Evolutionary conservation across 768 basidiomycete species (phyloP).

Genomic region (Auriscalpium microsporum): DNA sequence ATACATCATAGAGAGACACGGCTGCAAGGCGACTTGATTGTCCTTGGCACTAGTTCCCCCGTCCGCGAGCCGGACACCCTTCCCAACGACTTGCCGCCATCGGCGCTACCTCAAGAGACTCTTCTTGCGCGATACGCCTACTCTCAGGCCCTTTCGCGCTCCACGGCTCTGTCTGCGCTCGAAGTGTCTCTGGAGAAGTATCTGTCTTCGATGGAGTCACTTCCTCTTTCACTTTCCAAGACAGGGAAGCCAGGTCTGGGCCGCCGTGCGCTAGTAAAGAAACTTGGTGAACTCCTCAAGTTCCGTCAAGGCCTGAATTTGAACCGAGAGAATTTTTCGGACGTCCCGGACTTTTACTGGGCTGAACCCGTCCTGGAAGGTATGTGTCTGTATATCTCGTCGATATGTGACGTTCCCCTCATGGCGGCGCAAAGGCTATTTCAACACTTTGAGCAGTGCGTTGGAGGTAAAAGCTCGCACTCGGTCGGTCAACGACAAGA

Average conservation of each 20-base stretch:
- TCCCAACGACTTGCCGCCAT: conserved; percentile 37
- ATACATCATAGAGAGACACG: conserved; percentile 57
- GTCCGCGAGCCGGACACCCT: conserved; percentile 44
- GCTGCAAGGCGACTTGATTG: conserved; percentile 86
- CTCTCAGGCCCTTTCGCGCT: conserved; percentile 85
- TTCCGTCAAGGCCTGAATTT: conserved; percentile 90
- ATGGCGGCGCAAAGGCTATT: conserved; percentile 49
- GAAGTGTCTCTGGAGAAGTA: conserved; percentile 80
- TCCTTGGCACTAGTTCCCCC: conserved; percentile 64
- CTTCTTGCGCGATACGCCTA: conserved; percentile 84
- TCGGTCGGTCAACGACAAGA: conserved; percentile 81
- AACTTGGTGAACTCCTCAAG: conserved; percentile 84
- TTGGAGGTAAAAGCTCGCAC: conserved; percentile 82
- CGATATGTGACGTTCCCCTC: too few relatives aligned
- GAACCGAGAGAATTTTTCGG: conserved; percentile 81
- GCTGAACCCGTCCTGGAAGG: conserved; percentile 85
- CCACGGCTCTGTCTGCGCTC: conserved; percentile 80
- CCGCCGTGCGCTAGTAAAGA: conserved; percentile 79
- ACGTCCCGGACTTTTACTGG: conserved; percentile 93
- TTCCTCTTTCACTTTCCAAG: conserved; percentile 67
- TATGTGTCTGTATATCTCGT: conserved; percentile 20
- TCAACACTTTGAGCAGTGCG: conserved; percentile 76
- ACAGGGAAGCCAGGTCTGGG: conserved; percentile 81
- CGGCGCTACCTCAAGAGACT: conserved; percentile 56
- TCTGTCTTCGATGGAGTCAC: conserved; percentile 69